A percentile compares a stretch with the other conserved stretches of the same genome.
Conservation (phyloP, 2,329 filamentous ascomycete genomes). For the Zalaria obscura region DNA sequence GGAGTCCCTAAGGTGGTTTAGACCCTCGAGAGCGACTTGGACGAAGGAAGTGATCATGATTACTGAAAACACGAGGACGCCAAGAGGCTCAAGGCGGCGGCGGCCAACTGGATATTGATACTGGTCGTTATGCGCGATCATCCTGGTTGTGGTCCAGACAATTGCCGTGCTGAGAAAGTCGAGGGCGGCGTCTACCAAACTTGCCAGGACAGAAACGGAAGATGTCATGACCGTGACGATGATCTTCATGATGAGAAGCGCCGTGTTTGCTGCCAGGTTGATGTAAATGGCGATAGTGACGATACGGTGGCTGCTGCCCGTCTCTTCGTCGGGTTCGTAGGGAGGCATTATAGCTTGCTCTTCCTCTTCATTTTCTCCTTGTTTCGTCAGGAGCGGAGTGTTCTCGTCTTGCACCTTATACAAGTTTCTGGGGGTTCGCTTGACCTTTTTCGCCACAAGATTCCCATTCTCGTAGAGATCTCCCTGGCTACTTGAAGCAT, state of each 20-base stretch:
- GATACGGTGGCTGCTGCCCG: slow-evolving; percentile 59
- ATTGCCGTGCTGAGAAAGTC: slow-evolving; percentile 74
- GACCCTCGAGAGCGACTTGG: slow-evolving; percentile 60
- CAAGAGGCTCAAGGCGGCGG: slow-evolving; percentile 62
- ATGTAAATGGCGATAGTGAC: slow-evolving; percentile 81
- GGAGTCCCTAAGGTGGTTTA: slow-evolving; percentile 44
- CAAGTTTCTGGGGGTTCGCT: slow-evolving; percentile 72
- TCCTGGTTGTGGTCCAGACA: slow-evolving; percentile 61
- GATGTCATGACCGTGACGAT: slow-evolving; percentile 63
- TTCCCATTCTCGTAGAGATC: slow-evolving; percentile 5
- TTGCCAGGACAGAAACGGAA: slow-evolving; percentile 68
- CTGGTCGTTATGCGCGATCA: slow-evolving; percentile 60
- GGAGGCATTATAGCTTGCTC: slow-evolving; percentile 44
- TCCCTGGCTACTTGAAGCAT: slow-evolving; percentile 1
- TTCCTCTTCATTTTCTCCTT: slow-evolving; percentile 30
- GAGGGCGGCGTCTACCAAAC: slow-evolving; percentile 63
- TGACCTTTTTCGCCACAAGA: slow-evolving; percentile 35
- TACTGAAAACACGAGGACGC: slow-evolving; percentile 67
- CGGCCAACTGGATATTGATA: slow-evolving; percentile 68
- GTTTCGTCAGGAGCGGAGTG: slow-evolving; percentile 45
- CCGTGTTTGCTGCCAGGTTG: slow-evolving; percentile 65
- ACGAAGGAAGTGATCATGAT: slow-evolving; percentile 79
- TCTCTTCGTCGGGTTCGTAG: slow-evolving; percentile 52
- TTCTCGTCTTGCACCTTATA: slow-evolving; percentile 54
- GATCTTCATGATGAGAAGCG: slow-evolving; percentile 63